These are phyloP conservation scores for Hanseniaspora nectarophila DNA, from an alignment of 805 yeast species.

Conservation along the genomic window DNA sequence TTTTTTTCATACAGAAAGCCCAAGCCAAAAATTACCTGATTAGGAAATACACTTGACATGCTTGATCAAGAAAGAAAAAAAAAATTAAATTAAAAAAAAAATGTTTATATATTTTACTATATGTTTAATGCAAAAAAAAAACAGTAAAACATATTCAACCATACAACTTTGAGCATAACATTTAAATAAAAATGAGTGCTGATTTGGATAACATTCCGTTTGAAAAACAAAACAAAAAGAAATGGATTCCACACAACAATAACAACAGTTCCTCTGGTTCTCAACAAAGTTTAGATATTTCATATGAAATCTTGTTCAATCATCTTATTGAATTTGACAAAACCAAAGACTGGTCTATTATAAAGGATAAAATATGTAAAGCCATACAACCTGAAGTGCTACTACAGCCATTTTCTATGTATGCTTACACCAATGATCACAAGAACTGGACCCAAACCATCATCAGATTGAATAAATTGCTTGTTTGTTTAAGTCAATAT, in stretches of 20 bases:
- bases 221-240: constrained; percentile 9
- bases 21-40: background rate
- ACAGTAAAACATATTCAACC: no score
- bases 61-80: no score
- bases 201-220: constrained; percentile 11
- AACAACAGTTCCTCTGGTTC: constrained; percentile 13
- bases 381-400: constrained; percentile 30
- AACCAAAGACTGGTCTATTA: constrained; percentile 18
- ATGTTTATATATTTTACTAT: no score
- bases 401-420: constrained; percentile 39
- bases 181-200: background rate
- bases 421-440: constrained; percentile 40
- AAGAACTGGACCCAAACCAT: constrained; percentile 37
- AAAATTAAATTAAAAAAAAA: no score
- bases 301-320: constrained; percentile 22
- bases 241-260: constrained; percentile 9
- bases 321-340: constrained; percentile 20
- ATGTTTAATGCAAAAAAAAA: no score
- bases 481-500: constrained; percentile 20
- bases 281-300: constrained; percentile 23
- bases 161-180: background rate
- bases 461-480: constrained; percentile 31
- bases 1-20: no score
- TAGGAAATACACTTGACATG: background rate
- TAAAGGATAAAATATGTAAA: constrained; percentile 26